Conservation (phyloP, 306 rosid genomes). For the Vicia sativa region DNA sequence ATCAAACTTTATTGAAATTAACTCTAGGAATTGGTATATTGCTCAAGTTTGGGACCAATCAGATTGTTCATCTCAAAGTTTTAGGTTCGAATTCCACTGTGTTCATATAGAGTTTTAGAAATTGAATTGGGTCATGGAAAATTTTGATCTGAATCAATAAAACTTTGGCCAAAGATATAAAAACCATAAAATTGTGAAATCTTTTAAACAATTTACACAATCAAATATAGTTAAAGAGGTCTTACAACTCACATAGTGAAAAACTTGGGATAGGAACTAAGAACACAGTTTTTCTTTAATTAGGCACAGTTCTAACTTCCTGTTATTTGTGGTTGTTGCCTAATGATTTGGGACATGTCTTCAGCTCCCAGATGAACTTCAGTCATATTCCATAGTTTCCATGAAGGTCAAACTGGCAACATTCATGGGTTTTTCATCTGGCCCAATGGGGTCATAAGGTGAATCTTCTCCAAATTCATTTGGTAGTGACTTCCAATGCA, state of each 20-base stretch:
- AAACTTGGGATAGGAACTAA: neutral
- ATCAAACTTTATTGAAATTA: too few relatives aligned
- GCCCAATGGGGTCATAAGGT: constrained; percentile 38
- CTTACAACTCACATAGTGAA: constrained; percentile 5
- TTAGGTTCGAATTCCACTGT: too few relatives aligned
- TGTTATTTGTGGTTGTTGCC: constrained; percentile 2
- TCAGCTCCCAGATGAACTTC: neutral
- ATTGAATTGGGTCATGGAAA: too few relatives aligned
- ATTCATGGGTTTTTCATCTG: constrained; percentile 42
- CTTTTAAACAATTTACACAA: neutral
- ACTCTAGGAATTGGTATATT: too few relatives aligned
- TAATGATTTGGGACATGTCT: constrained; percentile 14
- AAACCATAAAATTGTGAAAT: neutral
- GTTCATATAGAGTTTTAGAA: too few relatives aligned
- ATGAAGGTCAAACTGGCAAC: neutral
- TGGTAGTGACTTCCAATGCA: constrained; percentile 60
- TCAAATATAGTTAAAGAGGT: constrained; percentile 12
- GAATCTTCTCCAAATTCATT: constrained; percentile 61
- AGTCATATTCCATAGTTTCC: constrained; percentile 29
- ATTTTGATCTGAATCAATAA: too few relatives aligned
- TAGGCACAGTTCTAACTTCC: neutral
- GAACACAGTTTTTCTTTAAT: neutral
- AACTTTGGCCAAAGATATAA: too few relatives aligned
- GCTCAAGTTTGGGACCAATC: too few relatives aligned
- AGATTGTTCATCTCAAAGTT: too few relatives aligned